These are phyloP conservation scores for Coemansia asiatica DNA, from an alignment of 192 early-diverging fungal genomes.

Conservation along the genomic window DNA sequence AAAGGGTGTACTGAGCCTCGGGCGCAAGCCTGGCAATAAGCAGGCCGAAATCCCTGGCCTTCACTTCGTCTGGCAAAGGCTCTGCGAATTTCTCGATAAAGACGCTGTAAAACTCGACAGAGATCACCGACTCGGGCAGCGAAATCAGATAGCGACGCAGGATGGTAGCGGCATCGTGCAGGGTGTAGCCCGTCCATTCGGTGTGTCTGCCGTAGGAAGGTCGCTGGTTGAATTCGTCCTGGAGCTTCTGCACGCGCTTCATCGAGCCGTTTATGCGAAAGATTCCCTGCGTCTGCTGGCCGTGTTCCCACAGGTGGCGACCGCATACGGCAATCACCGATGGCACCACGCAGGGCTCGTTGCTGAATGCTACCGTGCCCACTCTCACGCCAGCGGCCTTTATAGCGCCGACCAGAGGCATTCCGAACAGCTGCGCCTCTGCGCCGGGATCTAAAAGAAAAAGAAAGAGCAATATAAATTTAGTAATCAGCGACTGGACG, in stretches of 20 bases:
- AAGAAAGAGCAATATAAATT: constrained; percentile 1
- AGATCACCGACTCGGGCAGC: constrained; percentile 74
- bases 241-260: constrained; percentile 68
- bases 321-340: constrained; percentile 50
- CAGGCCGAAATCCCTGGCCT: constrained; percentile 55
- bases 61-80: constrained; percentile 42
- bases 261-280: constrained; percentile 76
- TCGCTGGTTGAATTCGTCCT: constrained; percentile 65
- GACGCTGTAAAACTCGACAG: constrained; percentile 61
- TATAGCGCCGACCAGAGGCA: constrained; percentile 33
- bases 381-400: constrained; percentile 39
- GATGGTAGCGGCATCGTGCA: constrained; percentile 78
- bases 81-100: constrained; percentile 64
- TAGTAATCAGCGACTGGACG: neutral
- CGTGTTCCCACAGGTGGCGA: constrained; percentile 46
- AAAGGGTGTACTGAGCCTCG: constrained; percentile 65
- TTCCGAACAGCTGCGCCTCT: constrained; percentile 39
- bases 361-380: constrained; percentile 28
- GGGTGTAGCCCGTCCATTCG: constrained; percentile 67
- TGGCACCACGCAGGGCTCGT: constrained; percentile 51
- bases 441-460: constrained; percentile 20
- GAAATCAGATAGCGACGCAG: constrained; percentile 70
- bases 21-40: constrained; percentile 61
- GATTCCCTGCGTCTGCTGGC: constrained; percentile 65
- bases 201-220: constrained; percentile 63